Conservation (phyloP, 2,329 filamentous ascomycete genomes). For the Colletotrichum tamarilloi region DNA sequence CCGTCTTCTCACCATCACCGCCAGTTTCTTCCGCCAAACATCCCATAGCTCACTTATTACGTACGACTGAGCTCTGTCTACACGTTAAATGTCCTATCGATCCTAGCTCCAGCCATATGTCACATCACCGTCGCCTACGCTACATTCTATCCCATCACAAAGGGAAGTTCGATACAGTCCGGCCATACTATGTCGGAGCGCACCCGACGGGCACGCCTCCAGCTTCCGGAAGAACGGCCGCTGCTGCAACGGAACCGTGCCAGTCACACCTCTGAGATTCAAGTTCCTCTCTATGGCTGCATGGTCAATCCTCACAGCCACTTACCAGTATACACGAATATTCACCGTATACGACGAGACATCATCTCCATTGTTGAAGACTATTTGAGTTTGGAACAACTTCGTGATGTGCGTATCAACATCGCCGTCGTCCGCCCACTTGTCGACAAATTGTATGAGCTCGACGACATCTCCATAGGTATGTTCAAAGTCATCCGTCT, state of each 20-base stretch:
- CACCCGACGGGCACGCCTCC: conserved; percentile 30
- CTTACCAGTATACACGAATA: conserved; percentile 81
- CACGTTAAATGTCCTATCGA: not conserved
- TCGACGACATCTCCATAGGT: conserved; percentile 83
- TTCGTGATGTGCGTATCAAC: conserved; percentile 85
- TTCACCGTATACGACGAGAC: conserved; percentile 76
- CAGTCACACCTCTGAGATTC: conserved; percentile 48
- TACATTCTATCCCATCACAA: not conserved
- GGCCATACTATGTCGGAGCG: conserved; percentile 38
- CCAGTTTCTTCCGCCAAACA: conserved; percentile 4
- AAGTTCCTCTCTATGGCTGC: conserved; percentile 62
- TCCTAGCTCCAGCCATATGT: not conserved
- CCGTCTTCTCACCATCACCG: conserved; percentile 4
- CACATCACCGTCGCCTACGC: not conserved
- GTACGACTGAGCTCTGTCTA: conserved; percentile 4
- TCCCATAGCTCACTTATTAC: not conserved
- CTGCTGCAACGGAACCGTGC: conserved; percentile 50
- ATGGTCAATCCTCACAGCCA: conserved; percentile 68
- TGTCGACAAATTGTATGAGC: conserved; percentile 85
- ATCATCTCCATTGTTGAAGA: conserved; percentile 72
- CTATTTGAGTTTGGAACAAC: conserved; percentile 76
- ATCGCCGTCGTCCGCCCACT: conserved; percentile 81
- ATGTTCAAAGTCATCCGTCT: conserved; percentile 39
- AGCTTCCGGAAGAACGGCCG: conserved; percentile 42
- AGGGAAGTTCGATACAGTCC: conserved; percentile 2